Base-by-base conservation (phyloP, 495 filamentous ascomycete species). In the Hypoxylon lenormandii region DNA sequence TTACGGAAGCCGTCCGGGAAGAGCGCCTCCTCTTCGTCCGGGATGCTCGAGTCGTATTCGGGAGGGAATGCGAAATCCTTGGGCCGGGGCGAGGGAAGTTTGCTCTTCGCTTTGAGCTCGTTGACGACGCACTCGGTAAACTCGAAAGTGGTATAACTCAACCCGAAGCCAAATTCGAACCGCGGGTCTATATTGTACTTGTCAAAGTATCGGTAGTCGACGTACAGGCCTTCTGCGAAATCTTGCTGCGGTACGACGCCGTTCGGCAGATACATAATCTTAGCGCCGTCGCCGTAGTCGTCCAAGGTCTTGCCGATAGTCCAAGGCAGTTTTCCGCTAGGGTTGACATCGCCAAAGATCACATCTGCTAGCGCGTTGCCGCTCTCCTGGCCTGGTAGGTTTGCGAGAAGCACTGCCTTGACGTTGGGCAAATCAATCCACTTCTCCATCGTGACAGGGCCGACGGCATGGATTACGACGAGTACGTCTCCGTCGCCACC, bases 161-260 rank as follows among this genome's bases (percentile, higher is more conserved):
- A 83, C 0, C 92, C 92, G 60, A 87, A 94, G 0, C 92, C 92
- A 70, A 96, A 96, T 69, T 90, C 87, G 71, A 85, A 94, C 5
- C 88, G 86, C 0, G 92, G 92, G 2, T 78, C 75, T 64, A 94
- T 87, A 16, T 78, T 74, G 33, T 84, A 64, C 66, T 88, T 90
- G 81, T 98, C 95, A 74, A 97, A 97, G 66, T 96, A 84, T 6
- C 94, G 90, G 74, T 98, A 96, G 76, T 97, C 94, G 72, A 96
- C 87, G 69, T 92, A 92, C 5, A 97, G 80, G 0, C 92, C 92
- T 66, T 97, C 92, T 3, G 80, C 81, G 66, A 97, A 95, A 72
- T 91, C 87, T 70, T 96, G 91, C 75, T 97, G 94, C 2, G 95
- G 95, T 0, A 89, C 80, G 6, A 89, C 73, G 11, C 83, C 88